Evolutionary conservation across 2,329 filamentous ascomycete genomes (phyloP).

Genomic region (Endothia cerciana): DNA sequence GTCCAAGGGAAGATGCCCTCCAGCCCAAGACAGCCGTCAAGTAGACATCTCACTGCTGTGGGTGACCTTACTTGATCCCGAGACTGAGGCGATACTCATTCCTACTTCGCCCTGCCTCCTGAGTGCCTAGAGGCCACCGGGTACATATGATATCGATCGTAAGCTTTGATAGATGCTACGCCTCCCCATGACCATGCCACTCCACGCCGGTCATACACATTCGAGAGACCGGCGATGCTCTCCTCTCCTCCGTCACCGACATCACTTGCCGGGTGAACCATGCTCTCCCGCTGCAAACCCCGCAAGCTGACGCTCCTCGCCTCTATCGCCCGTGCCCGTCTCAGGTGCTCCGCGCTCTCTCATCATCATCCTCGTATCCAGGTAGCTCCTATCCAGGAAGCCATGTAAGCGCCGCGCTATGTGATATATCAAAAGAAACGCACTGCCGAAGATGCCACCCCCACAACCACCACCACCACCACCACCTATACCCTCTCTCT

Average conservation of each 20-base stretch:
- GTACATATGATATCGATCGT: neutral
- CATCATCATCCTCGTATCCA: neutral
- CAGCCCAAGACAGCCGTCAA: neutral
- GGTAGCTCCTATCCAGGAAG: conserved; percentile 25
- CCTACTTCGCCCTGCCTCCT: neutral
- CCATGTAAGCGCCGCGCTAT: conserved; percentile 26
- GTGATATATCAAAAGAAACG: conserved; percentile 29
- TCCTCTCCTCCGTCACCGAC: neutral
- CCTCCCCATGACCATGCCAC: neutral
- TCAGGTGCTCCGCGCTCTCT: neutral
- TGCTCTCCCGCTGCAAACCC: neutral
- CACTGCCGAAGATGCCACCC: conserved; percentile 19
- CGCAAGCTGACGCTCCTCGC: neutral
- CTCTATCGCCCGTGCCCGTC: neutral
- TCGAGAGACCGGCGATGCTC: neutral
- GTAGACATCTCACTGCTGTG: neutral
- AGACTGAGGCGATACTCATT: neutral
- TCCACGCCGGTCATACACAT: neutral
- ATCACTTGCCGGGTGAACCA: neutral
- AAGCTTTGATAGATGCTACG: neutral
- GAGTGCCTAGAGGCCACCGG: neutral
- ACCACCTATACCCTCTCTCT: neutral
- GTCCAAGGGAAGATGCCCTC: neutral
- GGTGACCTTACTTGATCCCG: neutral
- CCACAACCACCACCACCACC: neutral